Evolutionary conservation across 345 rosid genomes (phyloP).

Genomic region (Aquilaria sinensis): DNA sequence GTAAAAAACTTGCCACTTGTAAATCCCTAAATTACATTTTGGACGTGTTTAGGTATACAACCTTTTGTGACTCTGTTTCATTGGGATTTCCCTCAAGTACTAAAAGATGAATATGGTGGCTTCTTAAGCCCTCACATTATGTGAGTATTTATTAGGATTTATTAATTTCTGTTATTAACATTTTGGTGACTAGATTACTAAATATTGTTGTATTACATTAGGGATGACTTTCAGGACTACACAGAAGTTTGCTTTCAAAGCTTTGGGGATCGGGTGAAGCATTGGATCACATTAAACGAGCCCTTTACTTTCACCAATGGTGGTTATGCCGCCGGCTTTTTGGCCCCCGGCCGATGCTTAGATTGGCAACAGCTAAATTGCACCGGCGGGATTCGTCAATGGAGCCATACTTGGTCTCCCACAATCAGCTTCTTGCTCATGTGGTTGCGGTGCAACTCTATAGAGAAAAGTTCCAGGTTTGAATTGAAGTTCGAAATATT

Average conservation of each 20-base stretch:
- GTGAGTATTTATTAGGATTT: constrained; percentile 18
- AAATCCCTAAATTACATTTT: neutral
- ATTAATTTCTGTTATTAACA: neutral
- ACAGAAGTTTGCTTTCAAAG: constrained; percentile 34
- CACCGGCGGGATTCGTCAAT: constrained; percentile 32
- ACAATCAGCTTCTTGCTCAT: constrained; percentile 48
- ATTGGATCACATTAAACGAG: constrained; percentile 56
- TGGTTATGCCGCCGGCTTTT: constrained; percentile 21
- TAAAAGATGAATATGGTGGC: constrained; percentile 44
- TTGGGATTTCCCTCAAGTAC: constrained; percentile 21
- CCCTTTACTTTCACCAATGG: constrained; percentile 22
- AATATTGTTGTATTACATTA: neutral
- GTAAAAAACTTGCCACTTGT: neutral
- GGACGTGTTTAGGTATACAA: neutral
- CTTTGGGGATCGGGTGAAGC: constrained; percentile 57
- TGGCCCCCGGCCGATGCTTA: constrained; percentile 50
- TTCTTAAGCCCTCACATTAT: constrained; percentile 30
- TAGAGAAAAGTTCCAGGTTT: constrained; percentile 29
- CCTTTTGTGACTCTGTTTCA: constrained; percentile 1
- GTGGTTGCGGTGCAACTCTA: constrained; percentile 33
- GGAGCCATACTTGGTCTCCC: constrained; percentile 44
- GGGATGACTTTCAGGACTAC: constrained; percentile 34
- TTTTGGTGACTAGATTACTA: neutral
- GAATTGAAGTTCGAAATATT: neutral
- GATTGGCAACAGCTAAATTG: constrained; percentile 25